Percentiles rank a stretch among this genome's conserved stretches.
These are phyloP conservation scores for Trebouxia sp. DNA, from an alignment of 139 green algal genomes.

Conservation along the genomic window DNA sequence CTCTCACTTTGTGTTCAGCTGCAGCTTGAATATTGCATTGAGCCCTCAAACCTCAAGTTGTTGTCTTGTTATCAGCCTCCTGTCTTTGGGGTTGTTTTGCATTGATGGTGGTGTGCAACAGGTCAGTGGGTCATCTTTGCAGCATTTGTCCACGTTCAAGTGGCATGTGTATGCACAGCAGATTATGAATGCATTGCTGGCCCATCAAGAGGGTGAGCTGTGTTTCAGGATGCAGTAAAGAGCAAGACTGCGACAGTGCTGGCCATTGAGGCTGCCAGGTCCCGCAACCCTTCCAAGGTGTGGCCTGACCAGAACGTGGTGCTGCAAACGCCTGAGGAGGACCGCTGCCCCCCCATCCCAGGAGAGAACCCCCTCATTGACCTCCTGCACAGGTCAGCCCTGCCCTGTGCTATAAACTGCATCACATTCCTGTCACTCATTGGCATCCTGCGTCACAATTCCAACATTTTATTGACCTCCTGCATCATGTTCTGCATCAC, in stretches of 20 bases:
- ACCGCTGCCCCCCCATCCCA: conserved; percentile 8
- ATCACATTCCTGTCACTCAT: not conserved
- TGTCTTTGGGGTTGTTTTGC: no score
- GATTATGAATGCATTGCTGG: no score
- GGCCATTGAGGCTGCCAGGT: conserved; percentile 38
- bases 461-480: no score
- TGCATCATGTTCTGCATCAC: no score
- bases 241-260: conserved; percentile 47
- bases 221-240: conserved; percentile 41
- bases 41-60: no score
- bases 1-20: not conserved
- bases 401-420: not conserved
- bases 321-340: conserved; percentile 31
- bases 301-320: conserved; percentile 32
- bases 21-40: no score
- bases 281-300: conserved; percentile 29
- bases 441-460: not conserved
- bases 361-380: conserved; percentile 19
- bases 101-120: no score
- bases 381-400: not conserved
- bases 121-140: no score
- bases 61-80: no score
- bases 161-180: no score
- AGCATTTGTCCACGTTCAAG: not conserved
- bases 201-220: no score